Conservation (phyloP, 1,284 basidiomycete species). For the Flammula alnicola region DNA sequence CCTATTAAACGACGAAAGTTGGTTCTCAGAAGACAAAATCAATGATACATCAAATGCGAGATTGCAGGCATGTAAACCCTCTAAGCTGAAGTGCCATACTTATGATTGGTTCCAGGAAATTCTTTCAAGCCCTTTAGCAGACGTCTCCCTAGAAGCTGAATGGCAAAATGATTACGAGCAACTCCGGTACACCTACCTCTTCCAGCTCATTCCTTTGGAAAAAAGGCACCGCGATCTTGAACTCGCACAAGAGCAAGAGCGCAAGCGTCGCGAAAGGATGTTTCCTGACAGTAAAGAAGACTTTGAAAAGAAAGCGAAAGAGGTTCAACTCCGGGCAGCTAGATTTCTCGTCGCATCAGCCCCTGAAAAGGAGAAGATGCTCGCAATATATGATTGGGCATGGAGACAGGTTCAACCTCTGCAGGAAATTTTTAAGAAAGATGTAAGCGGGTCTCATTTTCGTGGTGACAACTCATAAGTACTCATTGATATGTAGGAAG, state of each 20-base stretch:
- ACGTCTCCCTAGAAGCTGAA: slow-evolving; percentile 9
- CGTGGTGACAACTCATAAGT: not conserved
- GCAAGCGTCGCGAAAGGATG: slow-evolving; percentile 42
- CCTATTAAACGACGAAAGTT: slow-evolving; percentile 37
- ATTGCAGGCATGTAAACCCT: no score
- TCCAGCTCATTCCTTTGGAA: slow-evolving; percentile 39
- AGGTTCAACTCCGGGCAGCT: slow-evolving; percentile 55
- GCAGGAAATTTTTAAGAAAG: slow-evolving; percentile 40
- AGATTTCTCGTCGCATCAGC: slow-evolving; percentile 49
- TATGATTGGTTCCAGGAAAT: slow-evolving; percentile 1
- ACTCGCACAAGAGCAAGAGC: slow-evolving; percentile 36
- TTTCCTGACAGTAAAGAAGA: slow-evolving; percentile 56
- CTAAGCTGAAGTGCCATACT: no score
- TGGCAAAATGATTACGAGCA: slow-evolving; percentile 44
- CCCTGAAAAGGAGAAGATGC: slow-evolving; percentile 49
- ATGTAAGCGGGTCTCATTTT: slow-evolving; percentile 35
- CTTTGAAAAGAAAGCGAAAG: slow-evolving; percentile 49
- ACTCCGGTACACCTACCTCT: slow-evolving; percentile 48
- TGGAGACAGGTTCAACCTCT: slow-evolving; percentile 51
- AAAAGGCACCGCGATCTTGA: slow-evolving; percentile 32
- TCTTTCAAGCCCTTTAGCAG: slow-evolving; percentile 9
- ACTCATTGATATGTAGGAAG: slow-evolving; percentile 7
- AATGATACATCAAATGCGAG: no score
- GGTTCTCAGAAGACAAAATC: not conserved
- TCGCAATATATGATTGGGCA: slow-evolving; percentile 56